Base-by-base conservation (phyloP, 352 stramenopile genomes). In the Pythium brachiatum region DNA sequence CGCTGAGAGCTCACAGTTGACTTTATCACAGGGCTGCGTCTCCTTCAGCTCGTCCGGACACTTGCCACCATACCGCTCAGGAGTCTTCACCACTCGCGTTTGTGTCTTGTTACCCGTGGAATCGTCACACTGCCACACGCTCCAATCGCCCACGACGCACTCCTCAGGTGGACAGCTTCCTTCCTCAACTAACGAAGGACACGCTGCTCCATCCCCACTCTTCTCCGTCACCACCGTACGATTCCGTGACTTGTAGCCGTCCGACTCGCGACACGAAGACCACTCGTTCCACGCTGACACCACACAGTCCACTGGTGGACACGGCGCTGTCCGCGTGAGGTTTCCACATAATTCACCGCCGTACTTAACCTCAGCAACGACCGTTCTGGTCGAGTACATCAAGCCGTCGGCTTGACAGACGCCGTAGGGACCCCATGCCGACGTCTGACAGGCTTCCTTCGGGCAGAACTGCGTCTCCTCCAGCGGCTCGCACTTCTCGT, bases 171-270 rank as follows among this genome's bases (percentile, higher is more conserved):
- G 69, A 47, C 70, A 80, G 13, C 67, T 64, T 0, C 60, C 51
- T 51, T 76, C 57, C 36, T 83, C 73, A 6, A 74, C 54, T 9
- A 84, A 47, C 0, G 63, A 31, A 0, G 76, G 72, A 16, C 78
- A 88, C 3, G 68, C 60, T 7, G 64, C 60, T 1, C 78, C 78
- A 13, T 76, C 74, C 20, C 81, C 69, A 4, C 41, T 29, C 0
- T 74, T 34, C 31, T 69, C 72, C n/a, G 57, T 75, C 9, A 72
- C 75, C 15, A 88, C 56, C 13, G 43, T 58, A 46, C 55, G 63
- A 5, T 46, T 53, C 3, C 47, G 57, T 4, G 31, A 59, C 38
- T 62, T 65, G 25, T 50, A 27, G 23, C 29, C 50, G 29, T 56
- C 50, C 25, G 39, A 34, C 32, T 56, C 38, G 16, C 46, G 18